Evolutionary conservation across 2,329 filamentous ascomycete species (phyloP).

Genomic region (Paracamarosporium sp.): DNA sequence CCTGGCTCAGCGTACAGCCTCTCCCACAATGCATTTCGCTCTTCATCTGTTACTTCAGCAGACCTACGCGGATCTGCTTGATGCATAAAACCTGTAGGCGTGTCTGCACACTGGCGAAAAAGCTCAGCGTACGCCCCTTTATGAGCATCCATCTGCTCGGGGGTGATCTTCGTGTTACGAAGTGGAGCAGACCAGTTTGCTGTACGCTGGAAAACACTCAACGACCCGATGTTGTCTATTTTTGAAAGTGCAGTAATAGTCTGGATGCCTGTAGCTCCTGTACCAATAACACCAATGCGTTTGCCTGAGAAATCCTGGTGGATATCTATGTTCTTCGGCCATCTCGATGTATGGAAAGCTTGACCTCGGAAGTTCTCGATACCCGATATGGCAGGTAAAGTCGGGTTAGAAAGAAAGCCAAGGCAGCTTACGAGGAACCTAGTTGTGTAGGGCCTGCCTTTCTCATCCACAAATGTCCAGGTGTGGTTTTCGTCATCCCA

Average conservation of each 20-base stretch:
- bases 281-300: conserved; percentile 66
- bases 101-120: conserved; percentile 29
- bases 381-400: conserved; percentile 44
- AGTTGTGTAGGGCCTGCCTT: conserved; percentile 7
- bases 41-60: conserved; percentile 41
- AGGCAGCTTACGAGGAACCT: conserved; percentile 18
- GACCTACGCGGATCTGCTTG: conserved; percentile 33
- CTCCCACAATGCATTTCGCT: conserved; percentile 37
- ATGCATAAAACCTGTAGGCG: conserved; percentile 40
- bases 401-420: conserved; percentile 21
- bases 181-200: conserved; percentile 70
- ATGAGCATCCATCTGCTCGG: conserved; percentile 42
- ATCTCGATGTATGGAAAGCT: conserved; percentile 63
- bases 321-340: conserved; percentile 62
- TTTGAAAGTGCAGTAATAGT: conserved; percentile 42
- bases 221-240: conserved; percentile 6
- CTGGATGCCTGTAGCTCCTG: conserved; percentile 67
- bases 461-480: conserved; percentile 19
- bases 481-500: conserved; percentile 48
- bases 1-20: conserved; percentile 44
- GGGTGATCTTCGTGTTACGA: conserved; percentile 11
- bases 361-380: conserved; percentile 63
- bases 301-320: conserved; percentile 47
- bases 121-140: conserved; percentile 41
- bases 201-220: conserved; percentile 58